phyloP scores from a whole-genome alignment of 805 yeast species.

The Metahyphopichia silvanorum region DNA sequence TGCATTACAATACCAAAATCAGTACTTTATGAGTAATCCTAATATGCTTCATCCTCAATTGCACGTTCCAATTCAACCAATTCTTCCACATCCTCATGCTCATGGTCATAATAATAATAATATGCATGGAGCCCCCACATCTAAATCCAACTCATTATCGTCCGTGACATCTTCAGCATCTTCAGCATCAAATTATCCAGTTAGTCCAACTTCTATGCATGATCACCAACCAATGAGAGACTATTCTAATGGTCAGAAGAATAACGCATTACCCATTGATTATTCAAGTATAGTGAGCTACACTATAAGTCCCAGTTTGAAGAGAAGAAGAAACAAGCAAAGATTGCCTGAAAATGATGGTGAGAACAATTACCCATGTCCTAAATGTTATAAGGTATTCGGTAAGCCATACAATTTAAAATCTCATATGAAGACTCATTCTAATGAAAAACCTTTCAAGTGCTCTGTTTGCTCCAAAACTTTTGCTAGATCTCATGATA shows the following conservation, averaged over 20 bases:
- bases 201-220: conserved; percentile 1
- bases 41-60: background rate
- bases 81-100: conserved; percentile 1
- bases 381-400: conserved; percentile 42
- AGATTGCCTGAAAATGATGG: conserved; percentile 3
- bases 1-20: background rate
- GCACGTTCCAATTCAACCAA: background rate
- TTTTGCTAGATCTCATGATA: conserved; percentile 76
- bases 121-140: background rate
- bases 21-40: background rate
- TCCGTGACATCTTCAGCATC: conserved; percentile 2
- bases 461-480: conserved; percentile 63
- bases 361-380: conserved; percentile 31
- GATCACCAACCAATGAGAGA: too few species aligned
- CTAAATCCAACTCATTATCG: background rate
- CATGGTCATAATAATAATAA: conserved; percentile 1
- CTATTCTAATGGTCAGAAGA: background rate
- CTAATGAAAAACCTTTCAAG: conserved; percentile 66
- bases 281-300: conserved; percentile 32
- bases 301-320: conserved; percentile 29
- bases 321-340: conserved; percentile 22
- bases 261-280: conserved; percentile 18
- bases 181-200: background rate
- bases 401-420: conserved; percentile 49
- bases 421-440: conserved; percentile 51